phyloP scores from a whole-genome alignment of 2,329 filamentous ascomycete genomes.

The Colletotrichum kahawae region DNA sequence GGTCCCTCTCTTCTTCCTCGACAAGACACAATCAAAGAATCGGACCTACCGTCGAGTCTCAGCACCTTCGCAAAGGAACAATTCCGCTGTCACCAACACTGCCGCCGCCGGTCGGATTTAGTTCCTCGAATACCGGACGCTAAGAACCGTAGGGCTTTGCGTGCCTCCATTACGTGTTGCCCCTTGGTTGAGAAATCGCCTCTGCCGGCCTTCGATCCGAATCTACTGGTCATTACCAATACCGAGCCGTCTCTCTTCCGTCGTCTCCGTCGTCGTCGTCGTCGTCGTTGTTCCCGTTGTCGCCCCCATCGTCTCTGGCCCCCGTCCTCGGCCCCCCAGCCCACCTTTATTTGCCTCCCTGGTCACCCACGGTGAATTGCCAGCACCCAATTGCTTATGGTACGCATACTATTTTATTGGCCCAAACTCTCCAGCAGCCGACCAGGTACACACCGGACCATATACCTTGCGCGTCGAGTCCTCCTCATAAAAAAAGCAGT shows the following conservation, averaged over 20 bases:
- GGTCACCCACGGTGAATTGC: not conserved
- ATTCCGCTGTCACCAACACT: constrained; percentile 4
- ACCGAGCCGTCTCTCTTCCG: not conserved
- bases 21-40: not conserved
- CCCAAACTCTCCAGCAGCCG: not conserved
- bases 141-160: not conserved
- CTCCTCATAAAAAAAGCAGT: not conserved
- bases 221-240: constrained; percentile 18
- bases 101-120: constrained; percentile 1
- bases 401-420: not conserved
- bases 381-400: not conserved
- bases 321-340: not conserved
- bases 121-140: not conserved
- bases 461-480: not conserved
- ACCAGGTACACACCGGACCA: not conserved
- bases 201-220: not conserved
- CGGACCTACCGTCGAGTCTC: not conserved
- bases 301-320: constrained; percentile 4
- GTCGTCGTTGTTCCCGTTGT: not conserved
- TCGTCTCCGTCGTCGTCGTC: not conserved
- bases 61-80: not conserved
- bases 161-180: not conserved
- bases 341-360: constrained; percentile 19
- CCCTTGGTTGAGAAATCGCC: not conserved
- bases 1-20: not conserved